Evolutionary conservation across 2,329 filamentous ascomycete species (phyloP), one percentile per base, ranked within the genome.

Genomic region (Fusarium chlamydosporum): DNA sequence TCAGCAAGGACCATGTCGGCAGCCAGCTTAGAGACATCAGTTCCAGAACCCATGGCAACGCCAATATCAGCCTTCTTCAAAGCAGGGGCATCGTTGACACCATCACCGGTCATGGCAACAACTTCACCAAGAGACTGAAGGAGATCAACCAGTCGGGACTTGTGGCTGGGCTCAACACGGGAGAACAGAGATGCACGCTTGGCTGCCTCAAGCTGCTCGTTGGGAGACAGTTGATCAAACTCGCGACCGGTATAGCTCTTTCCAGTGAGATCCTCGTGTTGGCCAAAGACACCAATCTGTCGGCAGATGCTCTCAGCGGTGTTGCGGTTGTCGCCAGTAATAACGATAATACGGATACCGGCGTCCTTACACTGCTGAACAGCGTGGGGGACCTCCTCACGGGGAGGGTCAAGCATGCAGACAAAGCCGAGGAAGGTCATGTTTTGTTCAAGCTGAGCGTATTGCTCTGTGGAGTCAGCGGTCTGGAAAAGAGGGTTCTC

Each of bases 31-130:
- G 96, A 93, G 31, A 99, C 96, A 78, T 99, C 96, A 27, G 96
- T 99, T 77, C 96, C 96, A 58, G 93, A 96, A 52, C 96, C 96
- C 96, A 99, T 99, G 61, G 96, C 96, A 66, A 99, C 94, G 82
- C 96, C 96, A 82, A 99, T 99, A 77, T 99, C 96, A 37, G 96
- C 93, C 84, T 97, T 98, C 87, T 99, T 99, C 76, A 99, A 85
- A 16, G 96, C 96, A 46, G 96, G 96, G 6, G 96, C 96, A 80
- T 99, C 96, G 76, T 99, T 99, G 80, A 99, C 96, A 80, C 96
- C 96, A 76, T 99, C 96, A 76, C 96, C 96, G 72, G 96, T 99
- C 96, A 99, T 99, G 72, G 96, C 96, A 68, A 99, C 96, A 42
- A 99, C 96, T 78, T 99, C 93, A 65, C 93, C 93, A 51, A 92